These are phyloP conservation scores for Chrysochromulina tobinii DNA, from an alignment of 78 protist species.

Conservation along the genomic window DNA sequence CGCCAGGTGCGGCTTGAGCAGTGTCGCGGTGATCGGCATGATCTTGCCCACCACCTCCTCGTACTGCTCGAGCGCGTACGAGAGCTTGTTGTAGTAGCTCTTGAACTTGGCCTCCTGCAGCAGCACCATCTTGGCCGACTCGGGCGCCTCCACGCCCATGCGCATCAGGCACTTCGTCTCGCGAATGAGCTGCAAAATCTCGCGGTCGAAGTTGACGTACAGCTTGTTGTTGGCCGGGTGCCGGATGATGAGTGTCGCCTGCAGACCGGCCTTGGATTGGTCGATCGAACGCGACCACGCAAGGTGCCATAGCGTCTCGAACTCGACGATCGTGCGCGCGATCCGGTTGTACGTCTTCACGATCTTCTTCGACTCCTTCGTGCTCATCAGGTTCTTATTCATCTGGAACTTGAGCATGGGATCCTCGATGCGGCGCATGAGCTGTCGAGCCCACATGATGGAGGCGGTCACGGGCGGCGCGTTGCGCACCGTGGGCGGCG, in stretches of 20 bases:
- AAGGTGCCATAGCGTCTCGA: constrained; percentile 65
- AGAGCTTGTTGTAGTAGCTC: constrained; percentile 45
- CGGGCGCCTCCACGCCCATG: constrained; percentile 70
- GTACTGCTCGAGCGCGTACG: constrained; percentile 47
- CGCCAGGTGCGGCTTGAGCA: constrained; percentile 51
- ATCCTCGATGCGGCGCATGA: constrained; percentile 66
- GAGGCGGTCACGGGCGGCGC: constrained; percentile 79
- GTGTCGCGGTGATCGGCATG: not conserved
- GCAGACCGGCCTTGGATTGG: constrained; percentile 52
- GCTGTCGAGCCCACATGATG: constrained; percentile 74
- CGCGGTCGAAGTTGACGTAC: constrained; percentile 72
- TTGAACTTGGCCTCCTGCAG: constrained; percentile 72
- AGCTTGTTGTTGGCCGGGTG: constrained; percentile 44
- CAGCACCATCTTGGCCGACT: constrained; percentile 50
- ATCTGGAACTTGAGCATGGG: constrained; percentile 71
- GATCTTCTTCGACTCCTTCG: constrained; percentile 64
- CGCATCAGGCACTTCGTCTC: constrained; percentile 71
- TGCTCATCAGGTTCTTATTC: constrained; percentile 44
- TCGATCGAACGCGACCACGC: constrained; percentile 62
- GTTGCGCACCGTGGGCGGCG: constrained; percentile 81
- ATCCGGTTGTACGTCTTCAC: constrained; percentile 76
- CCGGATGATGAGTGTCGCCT: constrained; percentile 70
- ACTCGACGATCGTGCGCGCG: constrained; percentile 70
- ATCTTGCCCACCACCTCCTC: constrained; percentile 31
- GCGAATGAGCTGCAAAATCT: constrained; percentile 64